Evolutionary conservation across 768 basidiomycete genomes (phyloP).

Genomic region (Imleria badia): DNA sequence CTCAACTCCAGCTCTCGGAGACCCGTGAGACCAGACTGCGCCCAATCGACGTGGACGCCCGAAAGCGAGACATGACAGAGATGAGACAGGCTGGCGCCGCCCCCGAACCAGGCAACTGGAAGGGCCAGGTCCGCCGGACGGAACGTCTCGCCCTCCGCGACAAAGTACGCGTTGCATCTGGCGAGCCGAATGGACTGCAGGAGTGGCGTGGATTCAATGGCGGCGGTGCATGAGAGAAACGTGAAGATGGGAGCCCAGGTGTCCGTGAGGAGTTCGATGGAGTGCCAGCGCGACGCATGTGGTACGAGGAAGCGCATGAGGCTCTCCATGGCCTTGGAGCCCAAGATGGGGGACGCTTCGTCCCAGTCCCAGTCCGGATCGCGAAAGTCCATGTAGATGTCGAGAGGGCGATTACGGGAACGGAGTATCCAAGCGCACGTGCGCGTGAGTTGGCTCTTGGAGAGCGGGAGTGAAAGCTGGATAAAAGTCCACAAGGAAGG

Average conservation of each 20-base stretch:
- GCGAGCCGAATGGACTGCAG: conserved; percentile 45
- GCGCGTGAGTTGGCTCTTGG: conserved; percentile 37
- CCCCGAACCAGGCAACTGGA: conserved; percentile 44
- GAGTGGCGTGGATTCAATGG: conserved; percentile 34
- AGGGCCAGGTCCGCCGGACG: conserved; percentile 39
- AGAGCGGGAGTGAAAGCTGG: conserved; percentile 44
- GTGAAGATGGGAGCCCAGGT: conserved; percentile 59
- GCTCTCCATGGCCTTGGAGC: conserved; percentile 42
- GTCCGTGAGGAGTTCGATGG: conserved; percentile 52
- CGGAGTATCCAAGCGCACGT: conserved; percentile 41
- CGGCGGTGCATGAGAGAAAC: conserved; percentile 44
- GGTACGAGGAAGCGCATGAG: conserved; percentile 46
- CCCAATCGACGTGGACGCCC: conserved; percentile 62
- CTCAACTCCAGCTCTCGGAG: conserved; percentile 51
- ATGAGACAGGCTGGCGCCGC: conserved; percentile 29
- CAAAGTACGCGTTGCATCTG: conserved; percentile 60
- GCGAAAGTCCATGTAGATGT: conserved; percentile 57
- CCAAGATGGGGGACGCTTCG: conserved; percentile 43
- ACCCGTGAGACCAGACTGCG: conserved; percentile 37
- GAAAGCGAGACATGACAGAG: conserved; percentile 47
- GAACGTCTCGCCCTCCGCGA: conserved; percentile 44
- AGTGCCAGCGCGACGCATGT: conserved; percentile 47
- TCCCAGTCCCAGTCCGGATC: conserved; percentile 59
- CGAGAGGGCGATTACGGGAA: conserved; percentile 47
- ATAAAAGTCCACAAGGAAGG: conserved; percentile 54